phyloP scores from a whole-genome alignment of 768 basidiomycete species.

The Lactarius evosmus region DNA sequence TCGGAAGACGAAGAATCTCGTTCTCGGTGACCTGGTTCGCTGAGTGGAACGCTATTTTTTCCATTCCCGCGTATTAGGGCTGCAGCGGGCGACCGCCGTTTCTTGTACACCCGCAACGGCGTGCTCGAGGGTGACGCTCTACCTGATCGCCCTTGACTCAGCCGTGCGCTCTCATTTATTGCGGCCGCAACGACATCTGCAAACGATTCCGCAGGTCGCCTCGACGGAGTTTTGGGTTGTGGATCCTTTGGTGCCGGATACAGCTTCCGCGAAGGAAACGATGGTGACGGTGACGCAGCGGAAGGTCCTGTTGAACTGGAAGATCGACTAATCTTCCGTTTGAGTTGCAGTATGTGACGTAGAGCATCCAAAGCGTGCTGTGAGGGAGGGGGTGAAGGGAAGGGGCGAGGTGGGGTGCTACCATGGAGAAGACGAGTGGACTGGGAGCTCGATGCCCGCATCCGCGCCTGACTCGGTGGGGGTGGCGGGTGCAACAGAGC shows the following conservation, averaged over 20 bases:
- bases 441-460: neutral
- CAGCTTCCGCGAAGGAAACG: neutral
- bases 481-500: neutral
- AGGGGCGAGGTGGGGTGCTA: neutral
- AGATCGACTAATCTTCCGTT: slow-evolving; percentile 2
- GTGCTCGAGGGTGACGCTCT: neutral
- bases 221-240: neutral
- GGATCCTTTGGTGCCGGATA: neutral
- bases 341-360: slow-evolving; percentile 13
- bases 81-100: neutral
- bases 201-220: slow-evolving; percentile 1
- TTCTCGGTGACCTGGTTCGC: neutral
- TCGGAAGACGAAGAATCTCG: neutral
- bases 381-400: neutral
- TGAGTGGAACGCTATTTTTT: neutral
- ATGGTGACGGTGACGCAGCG: neutral
- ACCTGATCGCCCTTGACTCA: neutral
- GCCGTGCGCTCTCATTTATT: slow-evolving; percentile 12
- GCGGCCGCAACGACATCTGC: slow-evolving; percentile 21
- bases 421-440: neutral
- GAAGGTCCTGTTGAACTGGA: neutral
- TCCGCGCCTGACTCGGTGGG: neutral
- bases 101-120: slow-evolving; percentile 16
- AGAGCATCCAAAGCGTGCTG: slow-evolving; percentile 9
- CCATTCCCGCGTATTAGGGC: neutral